Evolutionary conservation across 768 basidiomycete genomes (phyloP), one percentile per base, ranked within the genome.

Genomic region (Pleurotus ostreatus): DNA sequence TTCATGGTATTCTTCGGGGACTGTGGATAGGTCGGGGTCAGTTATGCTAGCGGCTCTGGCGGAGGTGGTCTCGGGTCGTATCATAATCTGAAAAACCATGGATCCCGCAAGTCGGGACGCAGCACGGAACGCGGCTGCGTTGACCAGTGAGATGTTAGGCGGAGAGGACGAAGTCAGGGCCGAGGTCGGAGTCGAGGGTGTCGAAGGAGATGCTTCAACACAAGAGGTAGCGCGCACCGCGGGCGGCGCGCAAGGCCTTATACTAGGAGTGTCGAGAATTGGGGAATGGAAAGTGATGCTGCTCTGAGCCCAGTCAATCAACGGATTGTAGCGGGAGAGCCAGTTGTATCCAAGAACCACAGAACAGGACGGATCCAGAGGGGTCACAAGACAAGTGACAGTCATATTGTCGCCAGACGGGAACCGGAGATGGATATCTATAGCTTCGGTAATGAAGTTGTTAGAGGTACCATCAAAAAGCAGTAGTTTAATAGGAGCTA

Each of bases 331-430:
- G 40, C 58, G 63, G 3, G 45, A 39, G 30, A 75, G 70, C 74
- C 73, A 75, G 56, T 72, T 64, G 11, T 73, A 62, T 23, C 72
- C 73, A 39, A 74, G 62, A 55, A 73, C 68, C 12, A 75, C 48
- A 45, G 74, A 71, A 51, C 68, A 74, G 2, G 62, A 52, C 30
- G 71, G 63, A 11, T 30, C 30, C 30, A 30, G 30, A 30, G 30
- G 30, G 9, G 30, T 30, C 30, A 30, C 30, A 70, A 62, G 23
- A 75, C 66, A 13, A 75, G 61, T 45, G 51, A 62, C 1, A 75
- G 62, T 18, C 61, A 34, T 43, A 70, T 53, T 16, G 40, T 55
- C 61, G 74, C 73, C 2, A 57, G 49, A 46, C 74, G 74, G 41
- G 63, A 37, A 16, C 61, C 47, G 61, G 57, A 55, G 16, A 59